Evolutionary conservation across 1,284 basidiomycete genomes (phyloP), one percentile per base, ranked within the genome.

Genomic region (Cutaneotrichosporon arboriforme): DNA sequence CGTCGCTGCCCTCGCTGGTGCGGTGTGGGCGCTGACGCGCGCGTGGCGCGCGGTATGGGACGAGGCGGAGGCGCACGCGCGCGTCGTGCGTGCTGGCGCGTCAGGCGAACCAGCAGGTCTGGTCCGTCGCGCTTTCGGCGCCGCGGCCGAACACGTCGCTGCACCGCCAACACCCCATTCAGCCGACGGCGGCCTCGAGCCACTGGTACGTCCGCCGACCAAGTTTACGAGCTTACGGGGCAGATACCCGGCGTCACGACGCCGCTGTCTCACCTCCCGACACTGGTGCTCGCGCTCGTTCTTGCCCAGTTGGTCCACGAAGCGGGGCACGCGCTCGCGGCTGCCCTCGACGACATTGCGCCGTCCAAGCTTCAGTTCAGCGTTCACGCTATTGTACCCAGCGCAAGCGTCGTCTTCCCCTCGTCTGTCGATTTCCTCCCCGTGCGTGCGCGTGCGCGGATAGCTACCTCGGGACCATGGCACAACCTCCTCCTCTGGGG

Each of bases 231-330:
- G n/a, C 41, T 49, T 14, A 41, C 21, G 10, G n/a, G n/a, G 8
- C 49, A 75, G 73, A 71, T 75, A 43, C 73, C 73, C 9, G 73
- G 73, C 5, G 41, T 75, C 20, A 75, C 71, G 1, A 57, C 68
- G 7, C 73, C 73, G 0, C 49, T 69, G 17, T 66, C 66, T 0
- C 71, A 75, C 44, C 54, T 72, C 0, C 67, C 70, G 1, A 68
- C 71, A 1, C 53, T 75, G 3, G 42, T 69, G 0, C 60, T 75
- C 5, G 70, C 67, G 1, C 54, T 74, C 13, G 45, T 73, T 1
- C 23, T 69, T 13, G 67, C 68, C 23, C 72, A 75, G 53, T 55
- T 73, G 12, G 55, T 75, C 0, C 73, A 75, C 49, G 73, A 75
- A 46, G 52, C 64, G 1, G 73, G 72, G 1, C 73, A 75, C 49